phyloP scores from a whole-genome alignment of 2,329 filamentous ascomycete genomes.

The Paracoccidioides brasiliensis region DNA sequence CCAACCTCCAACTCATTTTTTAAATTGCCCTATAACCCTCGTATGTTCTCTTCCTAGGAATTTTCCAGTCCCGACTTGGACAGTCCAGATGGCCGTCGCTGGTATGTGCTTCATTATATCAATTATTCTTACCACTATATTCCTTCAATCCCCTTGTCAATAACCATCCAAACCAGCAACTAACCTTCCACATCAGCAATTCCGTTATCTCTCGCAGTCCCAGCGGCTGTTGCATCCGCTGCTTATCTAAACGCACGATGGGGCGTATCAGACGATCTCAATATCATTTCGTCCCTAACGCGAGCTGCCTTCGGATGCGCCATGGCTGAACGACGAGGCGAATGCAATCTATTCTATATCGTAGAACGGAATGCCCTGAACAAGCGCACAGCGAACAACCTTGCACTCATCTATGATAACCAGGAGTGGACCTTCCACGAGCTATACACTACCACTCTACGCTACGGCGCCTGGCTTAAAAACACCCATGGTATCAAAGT shows the following conservation, averaged over 20 bases:
- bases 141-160: not conserved
- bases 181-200: constrained; percentile 16
- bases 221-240: constrained; percentile 52
- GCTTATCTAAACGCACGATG: constrained; percentile 67
- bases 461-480: constrained; percentile 65
- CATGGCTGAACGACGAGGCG: constrained; percentile 43
- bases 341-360: constrained; percentile 59
- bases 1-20: not conserved
- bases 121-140: not conserved
- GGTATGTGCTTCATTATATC: not conserved
- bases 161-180: not conserved
- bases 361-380: constrained; percentile 55
- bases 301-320: constrained; percentile 33
- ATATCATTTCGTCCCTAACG: constrained; percentile 44
- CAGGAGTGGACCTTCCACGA: constrained; percentile 61
- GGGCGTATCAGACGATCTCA: constrained; percentile 52
- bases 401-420: constrained; percentile 57
- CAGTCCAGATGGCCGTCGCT: not conserved
- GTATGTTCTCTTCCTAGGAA: not conserved
- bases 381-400: constrained; percentile 36
- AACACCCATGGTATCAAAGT: constrained; percentile 49
- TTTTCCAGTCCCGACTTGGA: not conserved
- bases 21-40: too few relatives aligned
- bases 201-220: constrained; percentile 35
- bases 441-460: constrained; percentile 55